phyloP scores from a whole-genome alignment of 306 rosid species.

The Trifolium pratense region DNA sequence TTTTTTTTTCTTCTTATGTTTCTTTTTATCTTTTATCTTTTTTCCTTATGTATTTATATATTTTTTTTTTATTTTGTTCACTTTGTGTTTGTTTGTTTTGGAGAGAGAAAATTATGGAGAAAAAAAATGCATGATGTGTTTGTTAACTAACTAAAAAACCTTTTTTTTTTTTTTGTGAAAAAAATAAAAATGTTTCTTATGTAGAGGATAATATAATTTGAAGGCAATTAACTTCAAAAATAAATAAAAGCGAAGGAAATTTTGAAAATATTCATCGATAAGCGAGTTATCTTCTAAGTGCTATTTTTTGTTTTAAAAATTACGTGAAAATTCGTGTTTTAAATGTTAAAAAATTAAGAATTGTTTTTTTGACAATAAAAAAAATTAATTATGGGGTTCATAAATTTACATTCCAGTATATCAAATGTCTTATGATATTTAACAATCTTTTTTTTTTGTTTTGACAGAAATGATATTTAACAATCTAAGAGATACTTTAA shows the following conservation, averaged over 20 bases:
- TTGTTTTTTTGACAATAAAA: too few relatives aligned
- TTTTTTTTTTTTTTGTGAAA: too few relatives aligned
- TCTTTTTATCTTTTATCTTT: background rate
- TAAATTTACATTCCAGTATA: too few relatives aligned
- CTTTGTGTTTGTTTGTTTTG: background rate
- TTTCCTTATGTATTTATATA: background rate
- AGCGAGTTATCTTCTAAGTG: background rate
- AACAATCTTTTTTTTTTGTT: too few relatives aligned
- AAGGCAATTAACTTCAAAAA: too few relatives aligned
- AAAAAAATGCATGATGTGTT: constrained; percentile 27
- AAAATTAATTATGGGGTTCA: too few relatives aligned
- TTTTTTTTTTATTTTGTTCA: background rate
- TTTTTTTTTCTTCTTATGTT: background rate
- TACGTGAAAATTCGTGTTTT: too few relatives aligned
- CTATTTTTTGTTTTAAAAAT: too few relatives aligned
- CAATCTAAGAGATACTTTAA: too few relatives aligned
- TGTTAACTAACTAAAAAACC: constrained; percentile 21
- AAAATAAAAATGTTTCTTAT: background rate
- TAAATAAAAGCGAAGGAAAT: background rate
- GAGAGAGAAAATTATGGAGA: constrained; percentile 17
- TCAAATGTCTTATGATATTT: too few relatives aligned
- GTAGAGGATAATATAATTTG: background rate
- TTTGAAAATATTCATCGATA: background rate
- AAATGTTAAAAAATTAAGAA: too few relatives aligned
- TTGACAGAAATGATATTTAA: too few relatives aligned